Percentiles rank a stretch among this genome's conserved stretches.
These are phyloP conservation scores for Xylaria venustula DNA, from an alignment of 495 filamentous ascomycete genomes.

Conservation along the genomic window DNA sequence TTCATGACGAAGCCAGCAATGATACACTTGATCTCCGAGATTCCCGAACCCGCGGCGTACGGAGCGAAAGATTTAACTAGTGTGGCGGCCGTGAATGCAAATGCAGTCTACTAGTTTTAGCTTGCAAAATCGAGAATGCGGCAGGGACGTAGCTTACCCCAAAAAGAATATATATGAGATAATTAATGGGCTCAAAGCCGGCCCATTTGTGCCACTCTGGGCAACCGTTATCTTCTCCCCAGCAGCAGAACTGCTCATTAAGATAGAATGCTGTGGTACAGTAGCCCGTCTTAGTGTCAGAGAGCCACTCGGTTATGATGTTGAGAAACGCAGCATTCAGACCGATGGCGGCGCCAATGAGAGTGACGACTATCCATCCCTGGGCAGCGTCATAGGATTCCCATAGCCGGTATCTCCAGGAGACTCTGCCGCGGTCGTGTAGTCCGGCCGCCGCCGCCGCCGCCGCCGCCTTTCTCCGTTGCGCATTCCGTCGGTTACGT, in stretches of 20 bases:
- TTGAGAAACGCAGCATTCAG: slow-evolving; percentile 91
- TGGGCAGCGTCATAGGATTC: slow-evolving; percentile 96
- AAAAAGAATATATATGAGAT: slow-evolving; percentile 84
- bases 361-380: slow-evolving; percentile 95
- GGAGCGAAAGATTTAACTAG: slow-evolving; percentile 93
- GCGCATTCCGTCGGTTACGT: slow-evolving; percentile 74
- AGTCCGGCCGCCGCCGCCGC: too few species aligned
- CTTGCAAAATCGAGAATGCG: neutral
- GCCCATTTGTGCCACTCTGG: slow-evolving; percentile 91
- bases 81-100: slow-evolving; percentile 77
- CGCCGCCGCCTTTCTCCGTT: slow-evolving; percentile 70
- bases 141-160: slow-evolving; percentile 55
- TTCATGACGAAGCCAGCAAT: slow-evolving; percentile 99
- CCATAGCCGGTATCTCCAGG: slow-evolving; percentile 79
- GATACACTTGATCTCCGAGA: slow-evolving; percentile 99
- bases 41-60: slow-evolving; percentile 95
- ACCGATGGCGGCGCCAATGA: slow-evolving; percentile 90
- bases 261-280: slow-evolving; percentile 95
- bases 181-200: slow-evolving; percentile 72
- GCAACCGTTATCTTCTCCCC: slow-evolving; percentile 91
- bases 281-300: slow-evolving; percentile 91
- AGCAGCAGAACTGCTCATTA: slow-evolving; percentile 98
- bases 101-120: slow-evolving; percentile 57
- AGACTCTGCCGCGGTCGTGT: slow-evolving; percentile 68
- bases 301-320: slow-evolving; percentile 95